Conservation (phyloP, 257 asterid species). For the Ehretia macrophylla region DNA sequence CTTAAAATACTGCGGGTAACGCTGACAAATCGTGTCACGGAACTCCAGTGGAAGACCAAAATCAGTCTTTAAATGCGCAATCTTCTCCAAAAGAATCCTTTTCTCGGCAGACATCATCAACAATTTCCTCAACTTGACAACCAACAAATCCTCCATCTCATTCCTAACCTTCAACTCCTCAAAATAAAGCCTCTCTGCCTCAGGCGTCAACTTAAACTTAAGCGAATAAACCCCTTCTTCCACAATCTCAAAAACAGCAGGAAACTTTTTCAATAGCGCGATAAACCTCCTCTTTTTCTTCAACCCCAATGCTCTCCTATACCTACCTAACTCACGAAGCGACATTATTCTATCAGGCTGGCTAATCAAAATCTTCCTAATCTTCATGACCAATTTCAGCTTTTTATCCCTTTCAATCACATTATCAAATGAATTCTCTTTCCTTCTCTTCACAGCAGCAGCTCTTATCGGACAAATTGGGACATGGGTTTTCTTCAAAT, state of each 20-base stretch:
- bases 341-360: slow-evolving; percentile 85
- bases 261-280: slow-evolving; percentile 73
- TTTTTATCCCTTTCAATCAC: slow-evolving; percentile 97
- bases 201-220: slow-evolving; percentile 69
- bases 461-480: slow-evolving; percentile 45
- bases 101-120: slow-evolving; percentile 94
- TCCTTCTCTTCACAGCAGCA: slow-evolving; percentile 80
- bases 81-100: slow-evolving; percentile 86
- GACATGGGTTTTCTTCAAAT: slow-evolving; percentile 27
- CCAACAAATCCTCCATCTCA: slow-evolving; percentile 88
- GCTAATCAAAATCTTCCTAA: slow-evolving; percentile 78
- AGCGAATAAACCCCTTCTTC: slow-evolving; percentile 95
- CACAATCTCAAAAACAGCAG: slow-evolving; percentile 89
- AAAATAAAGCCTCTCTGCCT: slow-evolving; percentile 88
- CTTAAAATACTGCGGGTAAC: slow-evolving; percentile 90
- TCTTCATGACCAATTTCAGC: slow-evolving; percentile 75
- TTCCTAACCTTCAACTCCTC: slow-evolving; percentile 84
- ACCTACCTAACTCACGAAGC: slow-evolving; percentile 79
- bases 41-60: slow-evolving; percentile 85
- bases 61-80: slow-evolving; percentile 81
- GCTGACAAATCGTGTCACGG: slow-evolving; percentile 72
- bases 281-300: slow-evolving; percentile 68
- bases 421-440: slow-evolving; percentile 82
- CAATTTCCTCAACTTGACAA: slow-evolving; percentile 76
- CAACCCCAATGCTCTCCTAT: slow-evolving; percentile 64